These are phyloP conservation scores for Colletotrichum spaethianum DNA, from an alignment of 2,329 filamentous ascomycete species.

Conservation along the genomic window DNA sequence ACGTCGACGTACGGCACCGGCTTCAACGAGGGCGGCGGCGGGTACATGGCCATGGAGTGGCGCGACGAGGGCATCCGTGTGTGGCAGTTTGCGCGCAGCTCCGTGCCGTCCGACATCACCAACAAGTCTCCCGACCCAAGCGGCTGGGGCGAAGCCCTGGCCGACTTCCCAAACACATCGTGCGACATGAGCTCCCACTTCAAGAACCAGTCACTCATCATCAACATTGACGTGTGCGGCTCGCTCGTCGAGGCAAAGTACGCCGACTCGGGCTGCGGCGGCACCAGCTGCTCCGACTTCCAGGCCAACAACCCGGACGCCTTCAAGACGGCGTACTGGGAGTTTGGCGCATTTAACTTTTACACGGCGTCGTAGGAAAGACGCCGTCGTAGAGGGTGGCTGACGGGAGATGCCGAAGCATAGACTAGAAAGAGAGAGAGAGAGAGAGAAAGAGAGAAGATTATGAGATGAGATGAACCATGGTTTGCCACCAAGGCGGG, in stretches of 20 bases:
- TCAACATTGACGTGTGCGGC: constrained; percentile 77
- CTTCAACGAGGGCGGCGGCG: constrained; percentile 70
- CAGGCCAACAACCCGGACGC: constrained; percentile 70
- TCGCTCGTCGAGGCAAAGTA: constrained; percentile 65
- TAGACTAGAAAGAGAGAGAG: neutral
- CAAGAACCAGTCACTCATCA: constrained; percentile 75
- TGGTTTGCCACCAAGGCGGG: constrained; percentile 23
- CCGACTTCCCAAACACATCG: constrained; percentile 75
- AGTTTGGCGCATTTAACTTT: constrained; percentile 73
- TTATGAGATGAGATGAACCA: neutral
- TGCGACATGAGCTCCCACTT: constrained; percentile 74
- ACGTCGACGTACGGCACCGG: constrained; percentile 62
- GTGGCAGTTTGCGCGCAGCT: constrained; percentile 70
- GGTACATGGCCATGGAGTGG: constrained; percentile 74
- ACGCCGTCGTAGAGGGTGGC: neutral
- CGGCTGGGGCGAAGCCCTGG: constrained; percentile 72
- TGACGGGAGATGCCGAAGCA: neutral
- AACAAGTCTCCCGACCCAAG: constrained; percentile 69
- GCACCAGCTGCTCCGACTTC: constrained; percentile 66
- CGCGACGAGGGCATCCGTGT: constrained; percentile 72
- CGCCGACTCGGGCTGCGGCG: constrained; percentile 60
- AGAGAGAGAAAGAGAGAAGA: neutral
- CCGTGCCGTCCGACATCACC: constrained; percentile 67
- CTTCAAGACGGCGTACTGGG: constrained; percentile 75
- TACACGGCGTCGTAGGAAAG: constrained; percentile 56